Conservation (phyloP, 139 green algal genomes). For the Monoraphidium neglectum region DNA sequence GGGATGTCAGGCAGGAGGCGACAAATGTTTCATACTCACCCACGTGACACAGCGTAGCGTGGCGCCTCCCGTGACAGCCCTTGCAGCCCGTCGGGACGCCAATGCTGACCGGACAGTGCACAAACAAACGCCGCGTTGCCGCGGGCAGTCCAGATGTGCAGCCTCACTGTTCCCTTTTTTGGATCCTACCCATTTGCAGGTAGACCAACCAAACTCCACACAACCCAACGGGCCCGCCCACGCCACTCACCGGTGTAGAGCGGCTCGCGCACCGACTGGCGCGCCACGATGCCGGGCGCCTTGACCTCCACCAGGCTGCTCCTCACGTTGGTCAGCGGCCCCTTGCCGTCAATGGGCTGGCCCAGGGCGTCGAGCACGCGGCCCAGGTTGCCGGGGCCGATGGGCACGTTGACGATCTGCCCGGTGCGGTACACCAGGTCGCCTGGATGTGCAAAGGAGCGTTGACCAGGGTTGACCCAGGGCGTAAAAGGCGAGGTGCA, state of each 20-base stretch:
- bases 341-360: constrained; percentile 89
- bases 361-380: constrained; percentile 88
- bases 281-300: constrained; percentile 72
- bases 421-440: constrained; percentile 91
- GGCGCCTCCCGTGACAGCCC: no score
- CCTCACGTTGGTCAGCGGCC: constrained; percentile 66
- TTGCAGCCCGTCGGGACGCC: no score
- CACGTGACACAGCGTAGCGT: no score
- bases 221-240: no score
- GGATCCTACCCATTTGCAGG: no score
- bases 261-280: constrained; percentile 62
- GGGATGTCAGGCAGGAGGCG: background rate
- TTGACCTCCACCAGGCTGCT: constrained; percentile 71
- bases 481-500: no score
- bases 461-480: background rate
- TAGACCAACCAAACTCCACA: no score
- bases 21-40: no score
- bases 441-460: constrained; percentile 46
- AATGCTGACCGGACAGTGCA: no score
- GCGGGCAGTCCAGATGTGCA: no score
- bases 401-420: constrained; percentile 89
- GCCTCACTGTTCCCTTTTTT: no score
- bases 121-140: no score
- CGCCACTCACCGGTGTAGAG: constrained; percentile 52
- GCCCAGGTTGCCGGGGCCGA: constrained; percentile 82